Evolutionary conservation across 176 grass and related monocot species (phyloP).

Genomic region (Juncus inflexus): DNA sequence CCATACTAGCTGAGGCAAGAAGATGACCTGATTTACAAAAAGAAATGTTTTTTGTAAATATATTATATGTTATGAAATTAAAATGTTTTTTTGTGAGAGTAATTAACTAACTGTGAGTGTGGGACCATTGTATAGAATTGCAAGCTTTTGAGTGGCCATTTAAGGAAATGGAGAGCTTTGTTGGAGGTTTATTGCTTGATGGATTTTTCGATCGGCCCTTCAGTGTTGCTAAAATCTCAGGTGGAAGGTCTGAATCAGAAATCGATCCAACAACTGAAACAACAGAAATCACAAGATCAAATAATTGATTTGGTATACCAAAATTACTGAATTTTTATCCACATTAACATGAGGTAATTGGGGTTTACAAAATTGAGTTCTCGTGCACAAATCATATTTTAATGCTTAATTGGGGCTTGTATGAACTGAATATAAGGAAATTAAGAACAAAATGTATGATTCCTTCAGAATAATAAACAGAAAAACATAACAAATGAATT

Average conservation of each 20-base stretch:
- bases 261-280: slow-evolving; percentile 47
- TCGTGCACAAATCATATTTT: too few relatives aligned
- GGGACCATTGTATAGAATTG: slow-evolving; percentile 75
- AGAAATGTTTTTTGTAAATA: slow-evolving; percentile 14
- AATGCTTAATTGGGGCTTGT: too few relatives aligned
- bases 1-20: slow-evolving; percentile 93
- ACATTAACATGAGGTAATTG: too few relatives aligned
- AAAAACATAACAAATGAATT: neutral
- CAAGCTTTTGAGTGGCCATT: slow-evolving; percentile 53
- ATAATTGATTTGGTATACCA: neutral
- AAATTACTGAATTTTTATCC: neutral
- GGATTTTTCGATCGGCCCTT: slow-evolving; percentile 33
- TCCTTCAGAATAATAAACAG: neutral
- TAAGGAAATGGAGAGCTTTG: slow-evolving; percentile 48
- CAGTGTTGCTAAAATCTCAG: slow-evolving; percentile 45
- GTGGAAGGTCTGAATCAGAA: slow-evolving; percentile 41
- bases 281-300: slow-evolving; percentile 20
- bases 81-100: neutral
- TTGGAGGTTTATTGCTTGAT: slow-evolving; percentile 32
- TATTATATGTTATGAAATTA: slow-evolving; percentile 9
- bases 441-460: neutral
- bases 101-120: slow-evolving; percentile 43
- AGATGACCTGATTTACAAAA: slow-evolving; percentile 54
- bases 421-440: too few relatives aligned
- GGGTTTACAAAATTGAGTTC: too few relatives aligned